phyloP scores from a whole-genome alignment of 495 filamentous ascomycete species.

The Penicillium bialowiezense region DNA sequence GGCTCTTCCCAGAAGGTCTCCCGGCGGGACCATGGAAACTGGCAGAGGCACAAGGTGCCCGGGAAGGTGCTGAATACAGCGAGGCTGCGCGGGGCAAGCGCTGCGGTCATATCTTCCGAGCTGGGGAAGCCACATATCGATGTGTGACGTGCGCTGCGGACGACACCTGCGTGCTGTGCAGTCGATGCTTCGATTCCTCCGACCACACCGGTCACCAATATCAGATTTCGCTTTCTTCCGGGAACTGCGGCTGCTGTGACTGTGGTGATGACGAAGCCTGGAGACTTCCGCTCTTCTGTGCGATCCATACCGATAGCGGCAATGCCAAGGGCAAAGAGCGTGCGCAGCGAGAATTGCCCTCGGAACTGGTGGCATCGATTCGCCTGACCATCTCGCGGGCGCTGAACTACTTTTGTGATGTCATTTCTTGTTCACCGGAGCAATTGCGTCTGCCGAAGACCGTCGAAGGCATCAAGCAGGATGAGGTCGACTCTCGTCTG shows the following conservation, averaged over 20 bases:
- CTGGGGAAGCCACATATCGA: constrained; percentile 86
- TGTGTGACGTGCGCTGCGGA: constrained; percentile 91
- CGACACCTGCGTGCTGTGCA: constrained; percentile 82
- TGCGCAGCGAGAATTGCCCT: constrained; percentile 53
- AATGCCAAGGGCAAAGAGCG: constrained; percentile 64
- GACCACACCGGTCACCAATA: constrained; percentile 95
- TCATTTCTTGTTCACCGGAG: constrained; percentile 95
- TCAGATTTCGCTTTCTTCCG: constrained; percentile 76
- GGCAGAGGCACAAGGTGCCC: constrained; percentile 80
- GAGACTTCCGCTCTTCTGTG: constrained; percentile 82
- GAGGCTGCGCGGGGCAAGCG: constrained; percentile 87
- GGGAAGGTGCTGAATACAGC: constrained; percentile 92
- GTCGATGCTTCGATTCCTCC: constrained; percentile 89
- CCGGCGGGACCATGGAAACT: constrained; percentile 68
- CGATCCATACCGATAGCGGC: constrained; percentile 75
- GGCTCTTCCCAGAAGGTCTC: constrained; percentile 77
- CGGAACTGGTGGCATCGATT: constrained; percentile 71
- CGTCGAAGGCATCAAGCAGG: constrained; percentile 69
- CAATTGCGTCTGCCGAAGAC: constrained; percentile 85
- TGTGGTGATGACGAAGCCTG: constrained; percentile 95
- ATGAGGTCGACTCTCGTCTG: constrained; percentile 78
- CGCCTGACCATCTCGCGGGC: constrained; percentile 78
- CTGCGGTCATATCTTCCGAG: constrained; percentile 96
- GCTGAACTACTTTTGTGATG: constrained; percentile 93
- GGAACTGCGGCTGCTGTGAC: constrained; percentile 94